Percentiles rank a stretch among this genome's conserved stretches.
Evolutionary conservation across 352 stramenopile genomes (phyloP).

Genomic region (Pythium insidiosum): DNA sequence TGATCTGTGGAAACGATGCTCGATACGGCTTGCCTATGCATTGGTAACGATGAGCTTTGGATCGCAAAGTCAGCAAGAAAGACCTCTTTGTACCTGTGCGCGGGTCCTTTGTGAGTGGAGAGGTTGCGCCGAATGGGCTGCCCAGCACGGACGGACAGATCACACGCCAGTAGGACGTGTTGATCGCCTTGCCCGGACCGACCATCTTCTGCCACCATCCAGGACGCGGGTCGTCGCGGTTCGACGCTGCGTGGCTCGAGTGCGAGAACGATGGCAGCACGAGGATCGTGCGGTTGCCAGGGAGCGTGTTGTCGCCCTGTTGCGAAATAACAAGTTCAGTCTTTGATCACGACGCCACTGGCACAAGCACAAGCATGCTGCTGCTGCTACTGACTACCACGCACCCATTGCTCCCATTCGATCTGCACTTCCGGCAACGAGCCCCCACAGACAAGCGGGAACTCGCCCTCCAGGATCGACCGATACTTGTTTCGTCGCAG

Average conservation of each 20-base stretch:
- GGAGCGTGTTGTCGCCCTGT: constrained; percentile 56
- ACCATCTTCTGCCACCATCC: constrained; percentile 89
- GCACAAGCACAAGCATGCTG: too few species aligned
- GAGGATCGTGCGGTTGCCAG: constrained; percentile 66
- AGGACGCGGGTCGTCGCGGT: constrained; percentile 64
- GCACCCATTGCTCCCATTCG: constrained; percentile 77
- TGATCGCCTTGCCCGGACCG: constrained; percentile 77
- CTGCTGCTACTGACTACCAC: background rate
- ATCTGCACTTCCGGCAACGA: constrained; percentile 52
- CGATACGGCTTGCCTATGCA: constrained; percentile 46
- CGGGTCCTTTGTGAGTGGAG: constrained; percentile 49
- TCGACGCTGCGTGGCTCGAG: constrained; percentile 74
- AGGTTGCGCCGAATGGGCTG: constrained; percentile 81
- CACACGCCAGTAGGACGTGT: constrained; percentile 85
- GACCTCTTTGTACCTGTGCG: constrained; percentile 20
- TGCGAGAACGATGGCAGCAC: constrained; percentile 86
- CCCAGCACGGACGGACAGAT: constrained; percentile 81
- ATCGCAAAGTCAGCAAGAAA: background rate
- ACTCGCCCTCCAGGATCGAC: constrained; percentile 51
- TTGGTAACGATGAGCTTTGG: too few species aligned
- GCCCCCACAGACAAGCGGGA: constrained; percentile 43
- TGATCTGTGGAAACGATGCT: constrained; percentile 76
- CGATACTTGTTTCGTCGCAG: constrained; percentile 71
- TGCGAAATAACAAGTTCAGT: background rate
- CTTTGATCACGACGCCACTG: background rate